Evolutionary conservation across 441 rosid species (phyloP).

Genomic region (Manihot esculenta): DNA sequence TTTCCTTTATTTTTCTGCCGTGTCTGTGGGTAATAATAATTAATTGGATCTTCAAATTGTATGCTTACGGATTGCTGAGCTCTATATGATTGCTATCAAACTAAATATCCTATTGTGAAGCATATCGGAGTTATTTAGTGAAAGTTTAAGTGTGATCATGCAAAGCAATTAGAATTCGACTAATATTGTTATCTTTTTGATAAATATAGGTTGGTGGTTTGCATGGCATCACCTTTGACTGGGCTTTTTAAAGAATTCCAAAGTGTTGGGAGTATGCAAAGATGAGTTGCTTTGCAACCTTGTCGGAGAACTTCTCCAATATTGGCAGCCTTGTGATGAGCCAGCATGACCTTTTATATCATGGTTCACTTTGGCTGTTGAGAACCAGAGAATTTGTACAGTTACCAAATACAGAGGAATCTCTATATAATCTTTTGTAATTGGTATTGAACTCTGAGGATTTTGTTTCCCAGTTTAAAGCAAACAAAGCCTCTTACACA

Average conservation of each 20-base stretch:
- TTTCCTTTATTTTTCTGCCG: too few species aligned
- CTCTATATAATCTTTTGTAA: not conserved
- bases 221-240: not conserved
- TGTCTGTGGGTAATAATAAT: too few species aligned
- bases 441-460: not conserved
- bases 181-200: not conserved
- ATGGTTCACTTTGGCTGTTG: slow-evolving; percentile 13
- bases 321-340: slow-evolving; percentile 2
- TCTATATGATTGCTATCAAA: too few species aligned
- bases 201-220: slow-evolving; percentile 14
- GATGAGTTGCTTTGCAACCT: not conserved
- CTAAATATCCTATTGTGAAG: too few species aligned
- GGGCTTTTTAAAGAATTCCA: not conserved
- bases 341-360: not conserved
- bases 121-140: not conserved
- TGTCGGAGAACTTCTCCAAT: not conserved
- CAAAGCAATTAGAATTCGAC: not conserved
- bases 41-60: too few species aligned
- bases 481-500: not conserved
- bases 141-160: not conserved
- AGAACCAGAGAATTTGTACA: slow-evolving; percentile 15
- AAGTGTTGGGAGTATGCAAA: not conserved
- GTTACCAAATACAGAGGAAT: slow-evolving; percentile 6
- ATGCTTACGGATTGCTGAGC: too few species aligned
- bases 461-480: not conserved